A percentile compares a stretch with the other conserved stretches of the same genome.
Evolutionary conservation across 2,329 filamentous ascomycete species (phyloP).

Genomic region (Penicillium sp.): DNA sequence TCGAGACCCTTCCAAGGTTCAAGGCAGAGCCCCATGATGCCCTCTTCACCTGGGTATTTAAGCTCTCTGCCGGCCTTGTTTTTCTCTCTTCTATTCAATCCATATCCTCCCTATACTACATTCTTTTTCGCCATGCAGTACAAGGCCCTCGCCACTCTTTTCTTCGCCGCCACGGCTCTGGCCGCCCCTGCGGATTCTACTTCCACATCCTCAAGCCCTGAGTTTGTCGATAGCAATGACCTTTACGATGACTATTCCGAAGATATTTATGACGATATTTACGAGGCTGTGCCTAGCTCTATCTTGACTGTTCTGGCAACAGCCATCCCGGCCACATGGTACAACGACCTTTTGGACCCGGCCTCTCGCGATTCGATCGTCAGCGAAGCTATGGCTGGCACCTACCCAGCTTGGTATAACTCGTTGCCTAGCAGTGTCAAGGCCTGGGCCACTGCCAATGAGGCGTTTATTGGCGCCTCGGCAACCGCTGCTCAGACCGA

Average conservation of each 20-base stretch:
- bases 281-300: conserved; percentile 13
- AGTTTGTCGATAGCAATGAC: background rate
- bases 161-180: conserved; percentile 23
- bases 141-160: conserved; percentile 22
- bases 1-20: background rate
- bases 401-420: conserved; percentile 28
- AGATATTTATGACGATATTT: background rate
- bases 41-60: background rate
- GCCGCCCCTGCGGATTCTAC: conserved; percentile 15
- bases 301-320: conserved; percentile 27
- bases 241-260: conserved; percentile 1
- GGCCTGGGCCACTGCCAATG: conserved; percentile 20
- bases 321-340: conserved; percentile 23
- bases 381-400: conserved; percentile 19
- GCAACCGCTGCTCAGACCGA: background rate
- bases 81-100: background rate
- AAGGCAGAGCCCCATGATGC: background rate
- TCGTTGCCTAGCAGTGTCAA: conserved; percentile 24
- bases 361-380: conserved; percentile 12
- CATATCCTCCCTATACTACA: background rate
- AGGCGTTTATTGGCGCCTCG: background rate
- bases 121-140: conserved; percentile 23
- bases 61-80: background rate
- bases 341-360: conserved; percentile 17
- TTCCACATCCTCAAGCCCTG: background rate